phyloP scores from a whole-genome alignment of 331 rosid genomes.

The Quercus phellos region DNA sequence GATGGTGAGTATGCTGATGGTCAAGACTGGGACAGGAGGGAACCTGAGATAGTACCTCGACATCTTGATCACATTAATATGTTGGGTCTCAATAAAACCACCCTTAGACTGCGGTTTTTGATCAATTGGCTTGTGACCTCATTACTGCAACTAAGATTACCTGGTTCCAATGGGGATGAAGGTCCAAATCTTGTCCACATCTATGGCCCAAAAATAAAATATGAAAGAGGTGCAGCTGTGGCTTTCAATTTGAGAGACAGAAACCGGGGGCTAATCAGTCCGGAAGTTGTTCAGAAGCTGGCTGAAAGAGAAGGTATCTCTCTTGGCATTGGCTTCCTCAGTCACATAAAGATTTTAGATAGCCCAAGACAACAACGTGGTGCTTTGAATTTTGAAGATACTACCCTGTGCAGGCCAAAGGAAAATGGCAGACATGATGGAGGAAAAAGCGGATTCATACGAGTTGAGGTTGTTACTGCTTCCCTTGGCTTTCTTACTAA shows the following conservation, averaged over 20 bases:
- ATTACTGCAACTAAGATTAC: conserved; percentile 64
- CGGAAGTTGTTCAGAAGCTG: conserved; percentile 88
- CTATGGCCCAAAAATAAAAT: conserved; percentile 93
- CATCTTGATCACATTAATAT: conserved; percentile 72
- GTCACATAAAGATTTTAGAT: conserved; percentile 76
- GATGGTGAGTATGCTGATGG: conserved; percentile 83
- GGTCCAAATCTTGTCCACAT: conserved; percentile 61
- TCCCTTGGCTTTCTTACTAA: conserved; percentile 80
- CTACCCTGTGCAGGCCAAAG: conserved; percentile 68
- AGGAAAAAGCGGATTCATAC: conserved; percentile 58
- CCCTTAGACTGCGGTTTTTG: conserved; percentile 75
- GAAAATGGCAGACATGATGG: conserved; percentile 58
- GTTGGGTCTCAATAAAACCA: conserved; percentile 94
- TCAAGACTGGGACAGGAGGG: conserved; percentile 87
- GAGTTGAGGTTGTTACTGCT: conserved; percentile 90
- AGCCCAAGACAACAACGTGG: conserved; percentile 46
- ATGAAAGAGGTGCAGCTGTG: conserved; percentile 95
- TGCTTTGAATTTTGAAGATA: conserved; percentile 46
- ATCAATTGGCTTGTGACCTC: conserved; percentile 97
- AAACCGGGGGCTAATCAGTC: conserved; percentile 62
- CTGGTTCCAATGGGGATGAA: conserved; percentile 48
- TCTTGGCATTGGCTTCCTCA: conserved; percentile 84
- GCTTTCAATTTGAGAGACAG: conserved; percentile 83
- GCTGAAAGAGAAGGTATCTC: conserved; percentile 91
- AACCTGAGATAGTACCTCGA: conserved; percentile 68